phyloP scores from a whole-genome alignment of 306 rosid species.

The Psophocarpus tetragonolobus region DNA sequence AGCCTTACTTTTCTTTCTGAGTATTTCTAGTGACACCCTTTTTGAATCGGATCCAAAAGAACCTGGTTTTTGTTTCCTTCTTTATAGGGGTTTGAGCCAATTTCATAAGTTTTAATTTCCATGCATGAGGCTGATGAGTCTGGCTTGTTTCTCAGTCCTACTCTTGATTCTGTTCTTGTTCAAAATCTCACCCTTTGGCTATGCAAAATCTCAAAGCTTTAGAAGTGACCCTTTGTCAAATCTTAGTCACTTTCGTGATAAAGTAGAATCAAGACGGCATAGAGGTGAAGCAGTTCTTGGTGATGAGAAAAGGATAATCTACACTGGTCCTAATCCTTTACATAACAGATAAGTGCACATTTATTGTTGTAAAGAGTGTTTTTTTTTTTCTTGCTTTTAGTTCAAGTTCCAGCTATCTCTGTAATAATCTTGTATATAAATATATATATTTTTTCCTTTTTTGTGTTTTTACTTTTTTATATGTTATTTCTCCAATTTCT shows the following conservation, averaged over 20 bases:
- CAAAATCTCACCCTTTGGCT: constrained; percentile 32
- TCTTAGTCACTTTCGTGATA: constrained; percentile 18
- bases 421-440: neutral
- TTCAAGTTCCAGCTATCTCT: constrained; percentile 20
- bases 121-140: constrained; percentile 50
- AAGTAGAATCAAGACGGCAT: constrained; percentile 29
- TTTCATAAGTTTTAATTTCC: constrained; percentile 35
- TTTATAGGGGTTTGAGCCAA: constrained; percentile 52
- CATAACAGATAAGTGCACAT: constrained; percentile 60
- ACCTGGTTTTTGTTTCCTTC: constrained; percentile 19
- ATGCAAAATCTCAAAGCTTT: constrained; percentile 44
- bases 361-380: neutral
- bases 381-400: neutral
- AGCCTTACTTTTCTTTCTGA: neutral
- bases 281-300: constrained; percentile 39
- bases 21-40: constrained; percentile 31
- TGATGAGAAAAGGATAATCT: constrained; percentile 65
- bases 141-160: constrained; percentile 41
- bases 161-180: constrained; percentile 41
- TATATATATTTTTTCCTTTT: neutral
- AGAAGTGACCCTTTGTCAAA: constrained; percentile 38
- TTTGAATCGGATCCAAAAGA: constrained; percentile 44
- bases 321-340: constrained; percentile 79
- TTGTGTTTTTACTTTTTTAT: neutral
- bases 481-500: neutral